Evolutionary conservation across 2,329 filamentous ascomycete genomes (phyloP), one percentile per base, ranked within the genome.

Genomic region (Cladosporium sp.): DNA sequence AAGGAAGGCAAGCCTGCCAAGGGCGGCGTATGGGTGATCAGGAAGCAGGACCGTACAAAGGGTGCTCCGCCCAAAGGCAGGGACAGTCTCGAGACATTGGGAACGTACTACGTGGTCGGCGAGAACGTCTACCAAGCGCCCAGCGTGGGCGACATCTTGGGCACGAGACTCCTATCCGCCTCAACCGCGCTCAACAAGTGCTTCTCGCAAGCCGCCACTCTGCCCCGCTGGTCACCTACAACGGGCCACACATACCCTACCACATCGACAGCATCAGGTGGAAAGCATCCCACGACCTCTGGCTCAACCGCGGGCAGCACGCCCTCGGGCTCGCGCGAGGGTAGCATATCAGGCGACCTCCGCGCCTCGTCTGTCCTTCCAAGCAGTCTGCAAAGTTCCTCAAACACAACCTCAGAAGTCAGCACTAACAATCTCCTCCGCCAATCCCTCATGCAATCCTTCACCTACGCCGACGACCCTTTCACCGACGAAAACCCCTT

Each of bases 401-500:
- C 15, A 34, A 45, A 20, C 28, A 15, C 54, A 17, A 36, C 37
- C 4, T 56, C 58, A 20, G 63, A 63, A 40, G 49, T 53, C 45
- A 58, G 61, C 35, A 62, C 66, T 20, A 60, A 62, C 15, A 51
- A 62, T 12, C 61, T 70, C 3, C 74, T 85, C 34, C 77, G 79
- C 22, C 61, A 70, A 34, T 67, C 64, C 15, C 52, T 73, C 3
- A 49, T 60, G 6, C 62, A 68, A 56, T 62, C 66, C 25, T 72
- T 80, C 12, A 72, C 73, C 7, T 85, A 82, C 65, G 81, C 78
- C 13, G 78, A 83, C 62, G 84, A 87, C 61, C 51, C 51, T 13
- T 87, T 78, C 71, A 83, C 83, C 74, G 84, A 87, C 67, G 83
- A 86, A 64, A 84, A 81, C 59, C 83, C 84, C 0, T 71, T 87